phyloP scores from a whole-genome alignment of 805 yeast species.

The Candida argentea region DNA sequence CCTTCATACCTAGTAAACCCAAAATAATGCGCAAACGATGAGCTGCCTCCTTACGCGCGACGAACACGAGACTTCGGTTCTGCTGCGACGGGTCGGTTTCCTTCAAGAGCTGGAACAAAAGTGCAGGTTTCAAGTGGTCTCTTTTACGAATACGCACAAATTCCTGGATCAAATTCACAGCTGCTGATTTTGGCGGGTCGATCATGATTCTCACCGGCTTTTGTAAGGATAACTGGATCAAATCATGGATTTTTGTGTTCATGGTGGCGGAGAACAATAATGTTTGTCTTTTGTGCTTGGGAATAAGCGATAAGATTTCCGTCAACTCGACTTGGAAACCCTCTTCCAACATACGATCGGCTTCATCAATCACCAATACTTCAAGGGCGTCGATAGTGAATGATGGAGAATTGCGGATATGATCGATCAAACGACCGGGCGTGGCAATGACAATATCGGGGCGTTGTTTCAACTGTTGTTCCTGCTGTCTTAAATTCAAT shows the following conservation, averaged over 20 bases:
- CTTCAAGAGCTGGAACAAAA: constrained; percentile 61
- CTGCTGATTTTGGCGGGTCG: constrained; percentile 92
- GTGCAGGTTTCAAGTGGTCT: constrained; percentile 74
- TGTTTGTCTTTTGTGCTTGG: constrained; percentile 82
- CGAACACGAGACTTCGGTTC: constrained; percentile 79
- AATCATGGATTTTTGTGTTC: constrained; percentile 85
- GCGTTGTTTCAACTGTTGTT: constrained; percentile 80
- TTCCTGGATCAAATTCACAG: constrained; percentile 83
- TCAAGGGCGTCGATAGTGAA: constrained; percentile 88
- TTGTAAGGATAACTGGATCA: constrained; percentile 78
- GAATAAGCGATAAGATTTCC: constrained; percentile 80
- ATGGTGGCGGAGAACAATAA: constrained; percentile 94
- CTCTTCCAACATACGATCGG: constrained; percentile 98
- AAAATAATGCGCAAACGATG: constrained; percentile 71
- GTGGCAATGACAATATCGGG: constrained; percentile 98
- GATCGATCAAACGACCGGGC: constrained; percentile 98
- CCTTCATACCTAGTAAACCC: constrained; percentile 67
- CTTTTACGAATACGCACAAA: constrained; percentile 91
- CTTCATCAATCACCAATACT: constrained; percentile 91
- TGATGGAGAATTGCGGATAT: constrained; percentile 87
- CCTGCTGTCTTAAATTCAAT: constrained; percentile 88
- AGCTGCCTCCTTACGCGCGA: constrained; percentile 84
- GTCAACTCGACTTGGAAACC: constrained; percentile 94
- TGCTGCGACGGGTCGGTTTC: constrained; percentile 53
- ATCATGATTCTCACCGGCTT: constrained; percentile 93